These are phyloP conservation scores for Cryptococcus hybrid DNA, from an alignment of 1,284 basidiomycete species.

Conservation along the genomic window DNA sequence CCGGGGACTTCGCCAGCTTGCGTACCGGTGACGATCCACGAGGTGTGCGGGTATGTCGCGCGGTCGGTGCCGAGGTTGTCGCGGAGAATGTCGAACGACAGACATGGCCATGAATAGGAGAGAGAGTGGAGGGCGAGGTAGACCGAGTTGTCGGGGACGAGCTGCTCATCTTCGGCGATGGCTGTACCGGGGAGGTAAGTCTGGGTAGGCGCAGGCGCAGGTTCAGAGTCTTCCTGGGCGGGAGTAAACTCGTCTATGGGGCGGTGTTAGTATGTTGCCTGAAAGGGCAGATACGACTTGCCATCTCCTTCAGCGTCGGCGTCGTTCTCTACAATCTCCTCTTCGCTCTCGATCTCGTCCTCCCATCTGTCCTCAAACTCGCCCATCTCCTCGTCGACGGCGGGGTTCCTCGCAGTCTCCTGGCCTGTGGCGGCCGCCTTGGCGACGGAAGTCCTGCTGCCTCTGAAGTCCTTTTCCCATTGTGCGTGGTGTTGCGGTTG, in stretches of 20 bases:
- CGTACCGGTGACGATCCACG: conserved; percentile 81
- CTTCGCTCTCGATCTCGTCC: conserved; percentile 53
- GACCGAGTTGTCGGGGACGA: conserved; percentile 92
- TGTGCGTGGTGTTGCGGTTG: too few species aligned
- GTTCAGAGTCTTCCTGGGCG: conserved; percentile 52
- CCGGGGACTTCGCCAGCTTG: conserved; percentile 51
- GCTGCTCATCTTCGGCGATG: conserved; percentile 77
- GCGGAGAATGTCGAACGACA: conserved; percentile 91
- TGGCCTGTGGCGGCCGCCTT: conserved; percentile 34
- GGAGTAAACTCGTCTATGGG: conserved; percentile 36
- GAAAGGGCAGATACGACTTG: conserved; percentile 28
- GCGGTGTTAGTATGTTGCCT: too few species aligned
- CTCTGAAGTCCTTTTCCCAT: conserved; percentile 45
- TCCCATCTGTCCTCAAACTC: conserved; percentile 60
- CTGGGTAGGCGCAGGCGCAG: conserved; percentile 36
- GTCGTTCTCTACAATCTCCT: conserved; percentile 36
- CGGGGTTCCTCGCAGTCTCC: conserved; percentile 27
- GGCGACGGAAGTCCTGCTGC: conserved; percentile 34
- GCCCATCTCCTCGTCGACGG: conserved; percentile 56
- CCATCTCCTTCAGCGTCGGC: conserved; percentile 43
- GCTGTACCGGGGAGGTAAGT: conserved; percentile 53
- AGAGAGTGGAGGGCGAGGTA: conserved; percentile 95
- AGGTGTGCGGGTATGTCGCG: conserved; percentile 83
- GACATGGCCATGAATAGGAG: conserved; percentile 92
- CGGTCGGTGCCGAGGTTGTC: conserved; percentile 88